Evolutionary conservation across 2,329 filamentous ascomycete genomes (phyloP).

Genomic region (Incumbomyces lentus): DNA sequence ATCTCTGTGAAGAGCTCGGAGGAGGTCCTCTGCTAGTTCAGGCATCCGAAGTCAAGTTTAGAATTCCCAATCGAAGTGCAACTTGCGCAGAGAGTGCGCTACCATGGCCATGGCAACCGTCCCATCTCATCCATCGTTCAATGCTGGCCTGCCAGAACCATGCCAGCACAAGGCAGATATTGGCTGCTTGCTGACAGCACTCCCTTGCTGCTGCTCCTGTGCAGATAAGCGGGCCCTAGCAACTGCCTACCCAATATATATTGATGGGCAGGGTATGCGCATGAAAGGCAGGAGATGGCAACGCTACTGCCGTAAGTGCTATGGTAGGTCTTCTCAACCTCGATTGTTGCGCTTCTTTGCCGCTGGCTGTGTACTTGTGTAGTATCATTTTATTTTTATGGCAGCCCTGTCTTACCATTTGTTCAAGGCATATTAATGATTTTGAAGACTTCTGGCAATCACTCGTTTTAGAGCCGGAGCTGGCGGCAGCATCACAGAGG

Average conservation of each 20-base stretch:
- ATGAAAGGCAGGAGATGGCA: conserved; percentile 18
- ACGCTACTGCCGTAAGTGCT: conserved; percentile 21
- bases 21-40: too few species aligned
- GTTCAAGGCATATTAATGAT: conserved; percentile 2
- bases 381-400: conserved; percentile 1
- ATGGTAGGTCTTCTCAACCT: conserved; percentile 13
- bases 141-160: neutral
- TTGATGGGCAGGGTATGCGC: conserved; percentile 20
- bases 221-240: conserved; percentile 17
- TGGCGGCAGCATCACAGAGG: neutral
- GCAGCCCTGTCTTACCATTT: neutral
- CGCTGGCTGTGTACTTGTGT: neutral
- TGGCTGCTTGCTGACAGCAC: conserved; percentile 16
- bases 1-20: too few species aligned
- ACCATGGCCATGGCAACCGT: neutral
- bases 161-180: conserved; percentile 18
- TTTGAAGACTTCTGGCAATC: conserved; percentile 4
- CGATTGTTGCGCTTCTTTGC: neutral
- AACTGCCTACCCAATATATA: conserved; percentile 19
- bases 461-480: neutral
- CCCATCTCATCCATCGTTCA: neutral
- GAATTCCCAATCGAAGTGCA: too few species aligned
- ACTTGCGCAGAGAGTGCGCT: too few species aligned
- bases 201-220: conserved; percentile 20
- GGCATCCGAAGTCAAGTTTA: too few species aligned